A percentile compares a stretch with the other conserved stretches of the same genome.
Evolutionary conservation across 2,329 filamentous ascomycete genomes (phyloP).

Genomic region (Xylaria sp.): DNA sequence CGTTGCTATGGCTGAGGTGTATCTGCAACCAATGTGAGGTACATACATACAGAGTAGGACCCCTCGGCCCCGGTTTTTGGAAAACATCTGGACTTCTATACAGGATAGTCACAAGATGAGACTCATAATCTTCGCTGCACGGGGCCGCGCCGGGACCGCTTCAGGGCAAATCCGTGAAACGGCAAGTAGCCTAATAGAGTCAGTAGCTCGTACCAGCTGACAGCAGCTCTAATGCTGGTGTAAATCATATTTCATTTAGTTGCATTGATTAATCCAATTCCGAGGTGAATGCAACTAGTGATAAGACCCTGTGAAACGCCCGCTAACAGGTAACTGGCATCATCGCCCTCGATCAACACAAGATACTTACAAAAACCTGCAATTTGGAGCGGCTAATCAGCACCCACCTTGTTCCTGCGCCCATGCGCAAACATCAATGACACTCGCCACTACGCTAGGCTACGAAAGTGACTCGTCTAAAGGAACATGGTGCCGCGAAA

Average conservation of each 20-base stretch:
- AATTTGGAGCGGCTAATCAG: not conserved
- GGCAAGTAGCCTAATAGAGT: not conserved
- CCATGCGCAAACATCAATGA: not conserved
- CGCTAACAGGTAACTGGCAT: not conserved
- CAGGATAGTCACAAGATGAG: too few species aligned
- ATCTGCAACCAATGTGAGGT: too few species aligned
- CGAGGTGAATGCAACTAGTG: not conserved
- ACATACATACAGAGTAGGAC: too few species aligned
- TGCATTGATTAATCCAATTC: not conserved
- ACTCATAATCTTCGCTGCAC: not conserved
- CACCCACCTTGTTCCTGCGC: not conserved
- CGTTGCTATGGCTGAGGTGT: too few species aligned
- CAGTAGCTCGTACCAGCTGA: not conserved
- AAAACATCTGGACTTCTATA: not conserved
- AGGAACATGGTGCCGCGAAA: conserved; percentile 25
- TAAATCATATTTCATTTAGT: not conserved
- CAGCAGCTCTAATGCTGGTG: too few species aligned
- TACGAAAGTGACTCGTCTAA: conserved; percentile 12
- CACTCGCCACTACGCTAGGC: not conserved
- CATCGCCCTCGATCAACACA: not conserved
- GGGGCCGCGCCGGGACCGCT: not conserved
- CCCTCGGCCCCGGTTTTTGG: too few species aligned
- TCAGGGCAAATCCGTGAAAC: not conserved
- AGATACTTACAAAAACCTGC: not conserved
- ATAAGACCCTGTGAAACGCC: not conserved